A percentile compares a stretch with the other conserved stretches of the same genome.
Conservation (phyloP, 2,329 filamentous ascomycete species). For the Hortaea sp. region DNA sequence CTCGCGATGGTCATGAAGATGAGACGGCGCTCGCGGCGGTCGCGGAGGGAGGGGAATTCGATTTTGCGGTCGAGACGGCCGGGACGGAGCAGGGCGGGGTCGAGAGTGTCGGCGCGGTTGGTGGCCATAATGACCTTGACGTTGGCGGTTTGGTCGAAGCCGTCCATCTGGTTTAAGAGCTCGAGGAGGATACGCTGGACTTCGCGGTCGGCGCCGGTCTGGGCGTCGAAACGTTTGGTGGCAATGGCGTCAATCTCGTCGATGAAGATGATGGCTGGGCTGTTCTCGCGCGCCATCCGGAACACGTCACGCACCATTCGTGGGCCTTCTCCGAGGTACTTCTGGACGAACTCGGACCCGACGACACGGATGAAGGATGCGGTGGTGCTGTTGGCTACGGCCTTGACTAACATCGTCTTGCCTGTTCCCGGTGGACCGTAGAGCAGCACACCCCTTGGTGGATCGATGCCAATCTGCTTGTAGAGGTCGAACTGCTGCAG, state of each 20-base stretch:
- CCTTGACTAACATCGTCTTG: slow-evolving; percentile 97
- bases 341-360: slow-evolving; percentile 96
- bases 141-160: slow-evolving; percentile 96
- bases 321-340: slow-evolving; percentile 94
- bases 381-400: slow-evolving; percentile 94
- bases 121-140: slow-evolving; percentile 99
- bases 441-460: slow-evolving; percentile 86
- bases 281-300: slow-evolving; percentile 97
- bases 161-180: slow-evolving; percentile 98
- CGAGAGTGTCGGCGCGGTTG: slow-evolving; percentile 93
- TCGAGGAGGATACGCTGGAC: slow-evolving; percentile 97
- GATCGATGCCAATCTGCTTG: slow-evolving; percentile 98
- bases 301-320: slow-evolving; percentile 99
- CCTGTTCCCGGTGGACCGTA: slow-evolving; percentile 94
- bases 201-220: slow-evolving; percentile 94
- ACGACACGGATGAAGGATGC: slow-evolving; percentile 98
- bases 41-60: slow-evolving; percentile 90
- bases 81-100: slow-evolving; percentile 86
- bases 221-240: slow-evolving; percentile 97
- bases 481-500: slow-evolving; percentile 97
- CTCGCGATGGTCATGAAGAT: slow-evolving; percentile 96
- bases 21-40: slow-evolving; percentile 85
- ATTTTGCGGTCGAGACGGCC: slow-evolving; percentile 97
- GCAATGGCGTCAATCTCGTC: slow-evolving; percentile 98
- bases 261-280: slow-evolving; percentile 97